Percentiles rank a stretch among this genome's conserved stretches.
These are phyloP conservation scores for Rhizomucor miehei DNA, from an alignment of 371 early-diverging fungal species.

Conservation along the genomic window DNA sequence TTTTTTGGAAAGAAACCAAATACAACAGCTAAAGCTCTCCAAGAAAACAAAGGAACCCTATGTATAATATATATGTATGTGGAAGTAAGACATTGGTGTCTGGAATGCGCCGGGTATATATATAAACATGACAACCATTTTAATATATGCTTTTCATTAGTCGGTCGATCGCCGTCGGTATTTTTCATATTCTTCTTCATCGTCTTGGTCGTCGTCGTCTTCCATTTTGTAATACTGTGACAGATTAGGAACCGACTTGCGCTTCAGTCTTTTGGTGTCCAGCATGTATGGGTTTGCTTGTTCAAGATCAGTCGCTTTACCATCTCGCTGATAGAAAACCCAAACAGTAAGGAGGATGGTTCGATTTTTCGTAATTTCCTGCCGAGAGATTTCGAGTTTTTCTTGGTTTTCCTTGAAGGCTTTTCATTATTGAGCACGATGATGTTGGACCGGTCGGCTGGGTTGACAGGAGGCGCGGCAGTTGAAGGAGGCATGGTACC, in stretches of 20 bases:
- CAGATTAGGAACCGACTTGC: conserved; percentile 7
- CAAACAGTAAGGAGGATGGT: neutral
- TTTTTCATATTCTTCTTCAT: neutral
- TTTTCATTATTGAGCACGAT: conserved; percentile 31
- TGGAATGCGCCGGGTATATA: neutral
- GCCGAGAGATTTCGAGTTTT: neutral
- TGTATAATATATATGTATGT: neutral
- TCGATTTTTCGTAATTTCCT: neutral
- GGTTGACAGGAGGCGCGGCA: conserved; percentile 4
- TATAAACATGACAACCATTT: neutral
- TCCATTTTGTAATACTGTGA: neutral
- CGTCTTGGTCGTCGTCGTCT: neutral
- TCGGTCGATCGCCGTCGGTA: conserved; percentile 4
- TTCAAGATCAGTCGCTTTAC: neutral
- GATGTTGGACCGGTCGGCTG: conserved; percentile 19
- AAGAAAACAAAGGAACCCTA: too few species aligned
- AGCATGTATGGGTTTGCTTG: too few species aligned
- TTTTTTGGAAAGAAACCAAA: too few species aligned
- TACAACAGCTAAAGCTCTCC: too few species aligned
- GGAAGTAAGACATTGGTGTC: neutral
- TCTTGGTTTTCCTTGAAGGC: conserved; percentile 10
- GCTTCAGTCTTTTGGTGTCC: neutral
- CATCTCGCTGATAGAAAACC: neutral
- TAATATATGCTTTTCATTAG: neutral
- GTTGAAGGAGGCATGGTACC: conserved; percentile 12